Evolutionary conservation across 441 rosid species (phyloP), one percentile per base, ranked within the genome.

Genomic region (Rhodomyrtus psidioides): DNA sequence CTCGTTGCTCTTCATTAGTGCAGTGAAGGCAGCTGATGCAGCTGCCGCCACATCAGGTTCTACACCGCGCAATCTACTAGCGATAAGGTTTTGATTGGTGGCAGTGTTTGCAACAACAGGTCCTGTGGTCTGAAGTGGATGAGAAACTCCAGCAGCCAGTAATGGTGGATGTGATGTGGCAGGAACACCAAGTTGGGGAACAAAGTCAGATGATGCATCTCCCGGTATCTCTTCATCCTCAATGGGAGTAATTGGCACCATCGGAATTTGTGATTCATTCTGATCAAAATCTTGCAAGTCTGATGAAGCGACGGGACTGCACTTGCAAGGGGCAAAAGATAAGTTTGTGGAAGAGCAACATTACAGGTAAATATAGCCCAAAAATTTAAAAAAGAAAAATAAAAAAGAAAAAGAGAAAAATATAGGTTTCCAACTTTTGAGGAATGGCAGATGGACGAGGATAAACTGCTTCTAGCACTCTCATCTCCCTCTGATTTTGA

Each of bases 391-490:
- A 13, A 9, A 49, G 12, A 12, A 49, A 49, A 49, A 49, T 13
- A 21, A 28, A 79, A 84, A 42, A 8, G 7, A 42, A 44, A 46
- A 46, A 39, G 13, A 83, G 82, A 85, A 83, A 55, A 55, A 88
- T 87, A 51, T 16, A 55, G 86, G 91, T 57, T 74, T 57, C 90
- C 46, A 30, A 95, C 99, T 94, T 88, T 83, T 89, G 90, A 86
- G 98, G 99, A 87, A 97, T 95, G n/a, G 95, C 91, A 62, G 98
- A 91, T 89, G 93, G 92, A 13, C 94, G 94, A 5, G 98, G 98
- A 90, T 94, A 94, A 58, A 95, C 89, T 82, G 98, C 98, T 94
- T 97, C 99, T 57, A 95, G 95, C 85, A 94, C 93, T 89, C 95
- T 92, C 88, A 92, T 76, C 89, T 95, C 99, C 89, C 99, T 93